Base-by-base conservation (phyloP, 192 early-diverging fungal species). In the Coemansia sp. region DNA sequence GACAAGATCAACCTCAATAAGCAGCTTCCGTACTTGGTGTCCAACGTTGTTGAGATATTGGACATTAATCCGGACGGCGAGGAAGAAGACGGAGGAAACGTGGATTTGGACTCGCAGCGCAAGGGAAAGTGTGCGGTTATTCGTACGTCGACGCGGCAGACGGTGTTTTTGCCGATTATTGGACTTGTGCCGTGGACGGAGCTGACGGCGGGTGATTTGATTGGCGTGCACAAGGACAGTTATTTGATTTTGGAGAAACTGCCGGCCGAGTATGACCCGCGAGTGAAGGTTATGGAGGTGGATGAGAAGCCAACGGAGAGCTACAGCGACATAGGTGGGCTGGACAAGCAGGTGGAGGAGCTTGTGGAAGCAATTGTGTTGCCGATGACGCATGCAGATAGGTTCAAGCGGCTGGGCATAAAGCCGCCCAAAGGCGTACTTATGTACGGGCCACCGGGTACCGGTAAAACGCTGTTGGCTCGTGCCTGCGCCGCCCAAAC, bases 221-320 rank as follows among this genome's bases (percentile, higher is more conserved):
- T 98, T 75, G 97, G 95, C 67, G 94, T 97, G 29, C 95, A 98
- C 83, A 98, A 98, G 75, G 97, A 98, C 85, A 92, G 90, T 71
- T 97, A 92, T 69, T 77, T 98, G 72, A 88, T 98, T 62, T 84
- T 98, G 51, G 95, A 98, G 64, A 95, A 90, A 74, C 85, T 98
- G 55, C 97, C 97, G 4, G 90, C 95, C 12, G 97, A 98, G 90
- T 98, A 96, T 67, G 97, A 98, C 79, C 93, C 94, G 27, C 88
- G 97, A 48, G 97, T 97, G 41, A 97, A 97, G 78, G 97, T 95
- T 12, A 98, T 98, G 97, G 97, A 98, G 79, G 97, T 98, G 5
- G 97, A 98, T 61, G 97, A 98, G 75, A 97, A 97, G 82, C 97
- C 97, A 14, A 95, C 94, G 16, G 97, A 98, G 83, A 92, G 93